Percentiles rank a stretch among this genome's conserved stretches.
Evolutionary conservation across 2,329 filamentous ascomycete species (phyloP).

Genomic region (Cercospora sp.): DNA sequence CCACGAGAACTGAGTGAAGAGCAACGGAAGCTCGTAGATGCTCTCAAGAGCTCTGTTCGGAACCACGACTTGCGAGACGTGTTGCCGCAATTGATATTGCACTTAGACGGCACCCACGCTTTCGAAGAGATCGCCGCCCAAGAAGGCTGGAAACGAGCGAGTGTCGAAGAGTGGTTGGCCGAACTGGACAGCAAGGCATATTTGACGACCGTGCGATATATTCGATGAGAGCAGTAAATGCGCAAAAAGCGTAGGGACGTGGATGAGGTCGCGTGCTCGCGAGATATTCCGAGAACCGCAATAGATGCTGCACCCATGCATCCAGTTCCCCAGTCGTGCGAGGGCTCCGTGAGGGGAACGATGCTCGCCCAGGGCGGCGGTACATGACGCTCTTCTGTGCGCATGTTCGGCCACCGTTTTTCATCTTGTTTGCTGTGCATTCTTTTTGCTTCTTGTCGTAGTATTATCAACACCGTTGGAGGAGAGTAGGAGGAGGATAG

Average conservation of each 20-base stretch:
- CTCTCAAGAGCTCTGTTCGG: conserved; percentile 16
- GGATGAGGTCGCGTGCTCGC: neutral
- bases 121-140: conserved; percentile 83
- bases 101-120: conserved; percentile 82
- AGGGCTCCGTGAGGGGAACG: conserved; percentile 14
- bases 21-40: conserved; percentile 21
- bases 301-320: conserved; percentile 10
- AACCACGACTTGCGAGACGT: conserved; percentile 61
- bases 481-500: neutral
- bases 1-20: conserved; percentile 23
- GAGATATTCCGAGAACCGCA: conserved; percentile 4
- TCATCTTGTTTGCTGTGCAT: neutral
- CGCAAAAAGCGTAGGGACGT: neutral
- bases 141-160: conserved; percentile 81
- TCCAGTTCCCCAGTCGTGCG: conserved; percentile 5
- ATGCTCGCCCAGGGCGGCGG: neutral
- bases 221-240: conserved; percentile 10
- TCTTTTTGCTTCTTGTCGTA: neutral
- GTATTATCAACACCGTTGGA: neutral
- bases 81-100: conserved; percentile 75
- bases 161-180: conserved; percentile 52
- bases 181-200: conserved; percentile 71
- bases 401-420: neutral
- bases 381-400: conserved; percentile 4
- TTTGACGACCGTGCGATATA: conserved; percentile 41